These are phyloP conservation scores for Arthrobotrys sinensis DNA, from an alignment of 2,329 filamentous ascomycete species.

Conservation along the genomic window DNA sequence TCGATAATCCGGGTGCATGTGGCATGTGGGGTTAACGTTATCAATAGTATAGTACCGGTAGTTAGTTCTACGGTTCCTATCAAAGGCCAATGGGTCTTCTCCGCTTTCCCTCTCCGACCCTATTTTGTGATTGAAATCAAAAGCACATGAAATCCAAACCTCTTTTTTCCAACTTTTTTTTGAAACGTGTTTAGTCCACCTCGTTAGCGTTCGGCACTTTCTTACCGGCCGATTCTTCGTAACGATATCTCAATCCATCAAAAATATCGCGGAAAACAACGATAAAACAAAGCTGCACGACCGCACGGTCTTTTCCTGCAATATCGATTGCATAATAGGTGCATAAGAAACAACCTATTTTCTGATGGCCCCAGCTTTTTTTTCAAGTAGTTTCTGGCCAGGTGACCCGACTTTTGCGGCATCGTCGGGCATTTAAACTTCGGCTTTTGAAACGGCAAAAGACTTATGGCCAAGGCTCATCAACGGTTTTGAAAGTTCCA, in stretches of 20 bases:
- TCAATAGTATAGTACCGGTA: neutral
- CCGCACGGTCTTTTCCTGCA: neutral
- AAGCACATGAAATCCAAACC: no score
- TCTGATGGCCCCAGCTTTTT: neutral
- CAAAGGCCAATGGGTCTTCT: no score
- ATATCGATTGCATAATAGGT: neutral
- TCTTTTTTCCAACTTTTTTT: no score
- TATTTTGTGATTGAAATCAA: no score
- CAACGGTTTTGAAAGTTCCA: neutral
- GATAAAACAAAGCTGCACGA: neutral
- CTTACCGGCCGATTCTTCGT: neutral
- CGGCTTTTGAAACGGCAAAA: constrained; percentile 20
- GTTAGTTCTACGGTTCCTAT: no score
- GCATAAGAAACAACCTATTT: neutral
- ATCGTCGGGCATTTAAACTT: neutral
- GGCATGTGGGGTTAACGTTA: constrained; percentile 3
- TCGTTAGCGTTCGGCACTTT: neutral
- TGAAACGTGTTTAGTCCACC: no score
- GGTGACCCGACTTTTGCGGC: neutral
- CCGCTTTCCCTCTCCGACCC: no score
- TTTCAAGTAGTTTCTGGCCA: no score
- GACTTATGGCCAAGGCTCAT: neutral
- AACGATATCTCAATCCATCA: neutral
- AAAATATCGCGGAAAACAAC: no score
- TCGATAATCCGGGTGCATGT: constrained; percentile 8